Evolutionary conservation across 495 filamentous ascomycete species (phyloP), one percentile per base, ranked within the genome.

Genomic region (Pseudoneurospora amorphoporcata): DNA sequence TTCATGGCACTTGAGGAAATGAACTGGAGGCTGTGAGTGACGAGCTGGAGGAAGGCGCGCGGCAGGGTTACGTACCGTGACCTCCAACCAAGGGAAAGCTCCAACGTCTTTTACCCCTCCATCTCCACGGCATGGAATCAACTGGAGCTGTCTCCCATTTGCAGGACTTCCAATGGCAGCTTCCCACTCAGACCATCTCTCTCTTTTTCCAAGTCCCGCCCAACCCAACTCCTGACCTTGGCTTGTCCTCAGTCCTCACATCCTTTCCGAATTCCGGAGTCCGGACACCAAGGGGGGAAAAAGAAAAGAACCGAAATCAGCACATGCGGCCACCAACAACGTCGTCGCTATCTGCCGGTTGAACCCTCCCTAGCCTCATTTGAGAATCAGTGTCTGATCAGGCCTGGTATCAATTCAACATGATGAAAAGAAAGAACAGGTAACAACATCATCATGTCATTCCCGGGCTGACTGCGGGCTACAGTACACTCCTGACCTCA

Each of bases 101-200:
- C 23, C 23, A 23, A 23, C 23, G 23, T 23, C 23, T 23, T 23
- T 23, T 23, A 23, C 23, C 23, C 23, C 23, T 23, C 23, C 23
- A 23, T 23, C n/a, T 23, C 23, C 23, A 23, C 23, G 23, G 23
- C 23, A 23, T 23, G 23, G 23, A 23, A 23, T 23, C 23, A 23
- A 23, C 23, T 23, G 23, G 23, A 23, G 23, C 0, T 23, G 23
- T 23, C 23, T 23, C 23, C 23, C 23, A 1, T 35, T 65, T 65
- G 29, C 53, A 65, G 32, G 58, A 53, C 72, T 71, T 71, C 76
- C 76, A 77, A 77, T 77, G 76, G 76, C 74, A 76, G 69, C 42
- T 39, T 74, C 70, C 75, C 76, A 71, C 43, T 16, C 69, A 32
- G 53, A n/a, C 43, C 70, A 71, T 58, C 19, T 23, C 40, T 45